These are phyloP conservation scores for Neoascochyta sp. DNA, from an alignment of 2,329 filamentous ascomycete species.

Conservation along the genomic window DNA sequence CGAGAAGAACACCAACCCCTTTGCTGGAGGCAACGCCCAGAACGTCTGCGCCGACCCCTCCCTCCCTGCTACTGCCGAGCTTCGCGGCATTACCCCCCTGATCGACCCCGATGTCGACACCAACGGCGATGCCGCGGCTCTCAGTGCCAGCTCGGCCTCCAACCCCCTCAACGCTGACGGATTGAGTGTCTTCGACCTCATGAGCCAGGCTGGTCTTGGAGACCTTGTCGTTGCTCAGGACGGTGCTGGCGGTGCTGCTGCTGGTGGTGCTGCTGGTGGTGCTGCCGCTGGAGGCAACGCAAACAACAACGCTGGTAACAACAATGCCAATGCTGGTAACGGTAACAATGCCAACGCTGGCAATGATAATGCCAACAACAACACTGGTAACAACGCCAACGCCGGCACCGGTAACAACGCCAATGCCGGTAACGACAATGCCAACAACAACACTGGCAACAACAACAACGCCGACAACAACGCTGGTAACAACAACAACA, in stretches of 20 bases:
- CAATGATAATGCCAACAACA: conserved; percentile 5
- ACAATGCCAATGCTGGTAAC: conserved; percentile 4
- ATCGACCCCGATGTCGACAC: conserved; percentile 62
- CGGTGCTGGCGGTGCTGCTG: conserved; percentile 11
- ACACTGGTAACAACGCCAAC: conserved; percentile 7
- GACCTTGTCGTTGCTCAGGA: conserved; percentile 54
- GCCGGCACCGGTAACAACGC: conserved; percentile 11
- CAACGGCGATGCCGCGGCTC: conserved; percentile 57
- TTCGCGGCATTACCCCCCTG: conserved; percentile 64
- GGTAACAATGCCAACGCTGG: conserved; percentile 2
- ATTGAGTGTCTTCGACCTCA: conserved; percentile 63
- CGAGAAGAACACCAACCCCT: conserved; percentile 72
- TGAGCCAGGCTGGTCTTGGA: conserved; percentile 59
- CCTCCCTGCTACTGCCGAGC: conserved; percentile 57
- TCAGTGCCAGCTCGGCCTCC: conserved; percentile 52
- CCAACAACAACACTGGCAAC: conserved; percentile 5
- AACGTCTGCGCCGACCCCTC: conserved; percentile 62
- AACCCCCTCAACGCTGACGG: conserved; percentile 58
- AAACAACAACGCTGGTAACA: conserved; percentile 5
- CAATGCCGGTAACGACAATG: conserved; percentile 20
- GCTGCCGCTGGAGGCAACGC: conserved; percentile 1
- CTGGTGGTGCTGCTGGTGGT: conserved; percentile 2
- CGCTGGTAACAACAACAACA: conserved; percentile 11
- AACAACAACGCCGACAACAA: conserved; percentile 9
- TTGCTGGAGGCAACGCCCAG: conserved; percentile 53